Evolutionary conservation across 495 filamentous ascomycete species (phyloP), one percentile per base, ranked within the genome.

Genomic region (Paragyromitra xinjiangensis): DNA sequence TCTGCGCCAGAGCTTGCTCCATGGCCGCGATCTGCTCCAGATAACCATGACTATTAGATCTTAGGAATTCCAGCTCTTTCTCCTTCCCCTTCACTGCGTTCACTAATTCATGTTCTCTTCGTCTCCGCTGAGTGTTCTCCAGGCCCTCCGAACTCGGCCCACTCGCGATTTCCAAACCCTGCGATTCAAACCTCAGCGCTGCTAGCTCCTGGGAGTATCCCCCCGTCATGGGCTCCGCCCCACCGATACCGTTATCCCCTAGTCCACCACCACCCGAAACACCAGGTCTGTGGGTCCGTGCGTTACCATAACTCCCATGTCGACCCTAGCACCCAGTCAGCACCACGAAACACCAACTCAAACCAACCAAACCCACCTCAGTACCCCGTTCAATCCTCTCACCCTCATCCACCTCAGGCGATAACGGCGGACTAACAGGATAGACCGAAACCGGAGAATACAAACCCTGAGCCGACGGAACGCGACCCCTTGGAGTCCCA

Each of bases 31-130:
- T 58, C 55, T 51, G 70, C 19, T 75, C 71, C 14, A 56, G 64
- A 6, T 77, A 62, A 7, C 50, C 65, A 67, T 81, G 71, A 14
- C 51, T 80, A 65, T 78, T 70, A 2, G 55, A 66, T 14, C 80
- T 65, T 8, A 80, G 42, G 14, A 77, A 69, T 51, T 82, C 81
- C n/a, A 82, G 55, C 59, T 82, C 80, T 22, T 78, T 76, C 51
- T 80, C 81, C 29, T 79, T 82, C 16, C 76, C 80, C 14, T 82
- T 75, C 9, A 82, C 64, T 3, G 75, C 67, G 2, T 68, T 64
- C 14, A 69, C 37, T 2, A 76, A 37, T 19, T 82, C 78, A 9
- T 50, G 58, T 61, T 82, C 77, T 19, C 72, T 37, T 14, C 66
- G 58, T 24, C 66, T 62, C 14, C 63, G 45, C n/a, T 45, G 68